Evolutionary conservation across 257 asterid genomes (phyloP), one percentile per base, ranked within the genome.

Genomic region (Petrea volubilis): DNA sequence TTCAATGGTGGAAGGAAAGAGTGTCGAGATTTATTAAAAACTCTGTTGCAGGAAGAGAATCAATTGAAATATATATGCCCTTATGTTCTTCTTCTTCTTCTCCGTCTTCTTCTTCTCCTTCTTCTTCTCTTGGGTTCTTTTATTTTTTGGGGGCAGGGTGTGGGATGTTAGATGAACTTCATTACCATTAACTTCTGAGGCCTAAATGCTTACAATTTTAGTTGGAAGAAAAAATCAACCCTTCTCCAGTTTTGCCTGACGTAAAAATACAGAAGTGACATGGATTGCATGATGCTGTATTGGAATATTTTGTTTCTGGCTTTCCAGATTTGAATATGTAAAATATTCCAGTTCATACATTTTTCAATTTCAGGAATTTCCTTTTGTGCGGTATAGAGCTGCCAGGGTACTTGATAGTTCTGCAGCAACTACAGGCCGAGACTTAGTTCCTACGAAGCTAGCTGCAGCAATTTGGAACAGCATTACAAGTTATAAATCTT

Each of bases 391-490:
- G 60, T 94, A 84, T 80, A 87, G 71, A 82, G 87, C 86, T 73
- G 73, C 90, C 51, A 94, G 82, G 77, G 88, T 75, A 41, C 68
- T 70, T 49, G 97, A 86, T 21, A 88, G 70, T 13, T 61, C 73
- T 49, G 27, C 73, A 5, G 74, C 44, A 38, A 29, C 73, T 28
- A 68, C 80, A 46, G 68, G 70, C 43, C 89, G 89, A 67, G 96
- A 91, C 29, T 80, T 94, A 60, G 79, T 94, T 72, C 88, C 97
- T 18, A 74, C 74, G 58, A 91, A 91, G 79, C 96, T 94, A 66
- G 99, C 99, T 55, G 70, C 89, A 59, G 86, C 90, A 59, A 66
- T 94, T 58, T 94, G 97, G 97, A 83, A 86, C 76, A 51, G 14
- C 68, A 84, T 94, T 77, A 57, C 92, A 33, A 78, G 70, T 43